phyloP scores from a whole-genome alignment of 2,329 filamentous ascomycete genomes.

The Boeremia lycopersici region DNA sequence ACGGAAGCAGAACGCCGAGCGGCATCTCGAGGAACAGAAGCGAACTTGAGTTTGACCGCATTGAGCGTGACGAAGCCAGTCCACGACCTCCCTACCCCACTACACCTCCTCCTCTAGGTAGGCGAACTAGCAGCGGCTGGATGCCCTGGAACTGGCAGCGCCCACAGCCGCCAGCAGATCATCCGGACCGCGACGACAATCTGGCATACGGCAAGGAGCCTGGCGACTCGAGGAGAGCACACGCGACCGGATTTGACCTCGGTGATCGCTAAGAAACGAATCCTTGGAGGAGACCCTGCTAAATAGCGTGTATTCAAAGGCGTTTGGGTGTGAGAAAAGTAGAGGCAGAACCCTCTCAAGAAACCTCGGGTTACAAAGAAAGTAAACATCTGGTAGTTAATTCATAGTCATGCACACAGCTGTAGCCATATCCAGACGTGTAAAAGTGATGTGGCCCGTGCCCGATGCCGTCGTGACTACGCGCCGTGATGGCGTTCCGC shows the following conservation, averaged over 20 bases:
- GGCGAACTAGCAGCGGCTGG: constrained; percentile 51
- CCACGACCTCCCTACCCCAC: constrained; percentile 50
- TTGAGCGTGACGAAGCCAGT: constrained; percentile 69
- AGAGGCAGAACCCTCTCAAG: constrained; percentile 8
- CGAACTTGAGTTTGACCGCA: constrained; percentile 88
- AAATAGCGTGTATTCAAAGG: constrained; percentile 13
- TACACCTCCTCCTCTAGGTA: constrained; percentile 39
- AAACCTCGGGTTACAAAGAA: constrained; percentile 6
- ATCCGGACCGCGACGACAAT: constrained; percentile 33
- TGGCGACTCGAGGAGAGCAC: constrained; percentile 28
- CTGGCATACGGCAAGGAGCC: constrained; percentile 44
- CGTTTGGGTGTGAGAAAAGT: constrained; percentile 8
- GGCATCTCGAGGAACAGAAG: constrained; percentile 78
- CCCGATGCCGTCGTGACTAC: constrained; percentile 11
- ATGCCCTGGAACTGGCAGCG: constrained; percentile 58
- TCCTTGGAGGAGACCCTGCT: constrained; percentile 10
- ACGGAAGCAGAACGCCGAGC: constrained; percentile 30
- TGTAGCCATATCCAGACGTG: not conserved
- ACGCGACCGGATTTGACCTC: constrained; percentile 41
- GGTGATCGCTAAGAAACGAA: constrained; percentile 37
- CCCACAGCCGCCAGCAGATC: constrained; percentile 20
- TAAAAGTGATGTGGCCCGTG: constrained; percentile 4
- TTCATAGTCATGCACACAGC: not conserved
- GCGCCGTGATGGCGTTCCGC: constrained; percentile 11
- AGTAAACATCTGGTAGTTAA: constrained; percentile 7